phyloP scores from a whole-genome alignment of 2,329 filamentous ascomycete species.

The Amauroascus verrucosus region DNA sequence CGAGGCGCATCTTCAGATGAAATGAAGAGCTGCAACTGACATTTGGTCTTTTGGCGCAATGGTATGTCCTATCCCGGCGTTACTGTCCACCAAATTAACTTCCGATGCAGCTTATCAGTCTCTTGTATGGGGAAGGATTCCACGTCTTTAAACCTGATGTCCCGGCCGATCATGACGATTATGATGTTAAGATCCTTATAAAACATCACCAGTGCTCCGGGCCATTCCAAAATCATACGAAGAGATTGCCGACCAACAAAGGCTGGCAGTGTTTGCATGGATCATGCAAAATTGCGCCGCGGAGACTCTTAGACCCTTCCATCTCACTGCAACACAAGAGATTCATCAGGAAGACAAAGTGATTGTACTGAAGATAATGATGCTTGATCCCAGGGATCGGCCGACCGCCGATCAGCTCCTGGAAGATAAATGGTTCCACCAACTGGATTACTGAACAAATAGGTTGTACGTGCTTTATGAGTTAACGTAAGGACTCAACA shows the following conservation, averaged over 20 bases:
- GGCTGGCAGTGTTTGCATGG: conserved; percentile 7
- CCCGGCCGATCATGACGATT: conserved; percentile 17
- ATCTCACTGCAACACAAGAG: conserved; percentile 20
- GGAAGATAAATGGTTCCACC: conserved; percentile 10
- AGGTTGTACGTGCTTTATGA: too few species aligned
- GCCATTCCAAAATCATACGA: conserved; percentile 21
- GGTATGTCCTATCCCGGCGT: conserved; percentile 8
- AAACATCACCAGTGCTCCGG: conserved; percentile 18
- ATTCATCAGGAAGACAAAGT: conserved; percentile 25
- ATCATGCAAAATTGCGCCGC: conserved; percentile 16
- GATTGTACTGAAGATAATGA: conserved; percentile 38
- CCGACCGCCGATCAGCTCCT: conserved; percentile 27
- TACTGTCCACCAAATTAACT: conserved; percentile 5
- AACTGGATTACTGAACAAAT: too few species aligned
- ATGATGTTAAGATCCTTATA: conserved; percentile 17
- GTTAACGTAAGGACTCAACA: too few species aligned
- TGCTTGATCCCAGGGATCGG: conserved; percentile 35
- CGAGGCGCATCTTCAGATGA: conserved; percentile 16
- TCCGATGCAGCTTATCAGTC: neutral
- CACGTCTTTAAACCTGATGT: conserved; percentile 17
- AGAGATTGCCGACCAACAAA: conserved; percentile 16
- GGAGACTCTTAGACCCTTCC: conserved; percentile 23
- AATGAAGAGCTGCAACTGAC: conserved; percentile 17
- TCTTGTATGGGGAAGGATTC: conserved; percentile 18
- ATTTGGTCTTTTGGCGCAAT: conserved; percentile 18